Evolutionary conservation across 2,329 filamentous ascomycete species (phyloP), one percentile per base, ranked within the genome.

Genomic region (Xylariomycetidae sp.): DNA sequence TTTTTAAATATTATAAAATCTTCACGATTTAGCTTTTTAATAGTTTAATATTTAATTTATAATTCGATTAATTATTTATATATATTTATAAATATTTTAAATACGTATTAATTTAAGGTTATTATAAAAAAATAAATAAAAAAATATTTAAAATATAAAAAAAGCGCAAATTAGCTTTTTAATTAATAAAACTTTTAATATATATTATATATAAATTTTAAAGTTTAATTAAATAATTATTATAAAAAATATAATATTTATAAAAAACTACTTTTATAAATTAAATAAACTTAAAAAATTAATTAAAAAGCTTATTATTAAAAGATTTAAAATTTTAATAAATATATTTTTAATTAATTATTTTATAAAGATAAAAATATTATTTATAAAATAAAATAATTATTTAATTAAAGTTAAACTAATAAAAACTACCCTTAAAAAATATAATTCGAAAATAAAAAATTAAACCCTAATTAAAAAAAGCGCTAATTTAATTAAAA

Each of bases 141-240:
- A 27, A 13, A 8, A 9, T 4, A 16, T 27, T 27, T 16, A 27
- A 27, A 27, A 10, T 3, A 16, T 9, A 27, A 16, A 16, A 27
- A 27, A 27, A 27, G 13, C 4, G 4, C 4, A 27, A n/a, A 27
- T 27, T 27, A 27, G 17, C 15, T 14, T 16, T 8, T 27, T 27
- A 16, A 27, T 27, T n/a, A 27, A 27, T 27, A 13, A 27, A 27
- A 13, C 13, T 13, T 27, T 27, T 16, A 27, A 27, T 27, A 14
- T 27, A 27, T 27, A 27, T 27, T 16, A 27, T 10, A 27, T 27
- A 16, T 27, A 27, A 27, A 27, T 27, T 3, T 16, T 15, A 15
- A 8, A 11, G n/a, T 15, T 27, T 27, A 14, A 27, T n/a, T 16
- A 7, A 16, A 8, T 27, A n/a, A 16, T 27, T 27, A 27, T 8